phyloP scores from a whole-genome alignment of 108 stramenopile species.

The Pinguiococcus pyrenoidosus region DNA sequence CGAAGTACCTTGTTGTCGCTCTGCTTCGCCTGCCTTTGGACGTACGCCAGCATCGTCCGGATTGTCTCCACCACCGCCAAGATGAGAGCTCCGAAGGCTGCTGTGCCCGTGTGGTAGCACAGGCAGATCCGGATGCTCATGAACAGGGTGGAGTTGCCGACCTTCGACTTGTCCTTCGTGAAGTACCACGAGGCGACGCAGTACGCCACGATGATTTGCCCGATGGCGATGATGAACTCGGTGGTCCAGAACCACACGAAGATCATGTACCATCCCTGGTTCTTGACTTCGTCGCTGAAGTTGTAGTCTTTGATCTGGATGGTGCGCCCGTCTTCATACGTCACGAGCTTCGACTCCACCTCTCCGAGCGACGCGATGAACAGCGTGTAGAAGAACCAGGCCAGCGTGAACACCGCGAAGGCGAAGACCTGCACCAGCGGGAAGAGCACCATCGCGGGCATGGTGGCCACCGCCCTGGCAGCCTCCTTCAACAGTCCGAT shows the following conservation, averaged over 20 bases:
- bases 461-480: slow-evolving; percentile 52
- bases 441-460: slow-evolving; percentile 59
- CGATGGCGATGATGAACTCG: slow-evolving; percentile 13
- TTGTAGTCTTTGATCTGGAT: slow-evolving; percentile 8
- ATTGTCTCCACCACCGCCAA: slow-evolving; percentile 23
- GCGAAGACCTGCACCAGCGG: slow-evolving; percentile 40
- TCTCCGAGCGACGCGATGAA: slow-evolving; percentile 32
- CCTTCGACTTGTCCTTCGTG: not conserved
- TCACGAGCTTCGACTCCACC: not conserved
- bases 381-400: slow-evolving; percentile 30
- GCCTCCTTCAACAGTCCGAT: slow-evolving; percentile 68
- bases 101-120: slow-evolving; percentile 27
- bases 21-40: slow-evolving; percentile 4
- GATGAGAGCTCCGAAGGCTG: slow-evolving; percentile 28
- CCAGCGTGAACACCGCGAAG: slow-evolving; percentile 31
- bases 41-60: slow-evolving; percentile 19
- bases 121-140: not conserved
- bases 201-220: slow-evolving; percentile 11
- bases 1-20: not conserved
- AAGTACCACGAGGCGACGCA: slow-evolving; percentile 32
- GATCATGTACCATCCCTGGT: slow-evolving; percentile 13
- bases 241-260: slow-evolving; percentile 25
- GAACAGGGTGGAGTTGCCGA: not conserved
- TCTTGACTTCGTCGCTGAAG: no score
- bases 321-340: not conserved